A percentile compares a stretch with the other conserved stretches of the same genome.
These are phyloP conservation scores for Colletotrichum sp. DNA, from an alignment of 2,329 filamentous ascomycete species.

Conservation along the genomic window DNA sequence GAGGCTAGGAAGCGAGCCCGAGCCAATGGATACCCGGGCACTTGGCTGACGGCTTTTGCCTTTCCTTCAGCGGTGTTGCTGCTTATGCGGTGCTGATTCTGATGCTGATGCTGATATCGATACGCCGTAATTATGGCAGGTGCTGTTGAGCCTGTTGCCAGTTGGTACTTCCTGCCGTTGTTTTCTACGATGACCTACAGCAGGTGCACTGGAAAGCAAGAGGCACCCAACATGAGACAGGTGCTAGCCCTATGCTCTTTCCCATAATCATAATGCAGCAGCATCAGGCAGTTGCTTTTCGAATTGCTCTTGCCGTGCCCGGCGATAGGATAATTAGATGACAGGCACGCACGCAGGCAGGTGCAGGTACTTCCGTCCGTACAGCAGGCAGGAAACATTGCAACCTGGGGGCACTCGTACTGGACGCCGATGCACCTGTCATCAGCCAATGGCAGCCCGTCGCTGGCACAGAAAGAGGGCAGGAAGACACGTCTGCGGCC, in stretches of 20 bases:
- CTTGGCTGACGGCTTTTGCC: neutral
- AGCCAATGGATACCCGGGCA: neutral
- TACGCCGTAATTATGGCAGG: neutral
- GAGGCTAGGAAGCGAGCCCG: neutral
- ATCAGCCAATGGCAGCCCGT: neutral
- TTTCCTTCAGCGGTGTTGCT: neutral
- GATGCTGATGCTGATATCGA: neutral
- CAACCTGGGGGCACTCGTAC: neutral
- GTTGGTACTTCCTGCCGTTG: neutral
- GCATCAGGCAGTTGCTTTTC: neutral
- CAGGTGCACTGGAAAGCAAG: neutral
- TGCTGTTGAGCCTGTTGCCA: neutral
- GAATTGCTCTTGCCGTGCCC: neutral
- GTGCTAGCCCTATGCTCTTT: neutral
- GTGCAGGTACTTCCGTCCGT: neutral
- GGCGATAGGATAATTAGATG: neutral
- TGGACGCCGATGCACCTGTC: neutral
- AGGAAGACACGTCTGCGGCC: conserved; percentile 6
- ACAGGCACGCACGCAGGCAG: neutral
- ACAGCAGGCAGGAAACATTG: neutral
- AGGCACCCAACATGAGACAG: neutral
- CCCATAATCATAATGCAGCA: neutral
- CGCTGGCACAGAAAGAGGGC: neutral
- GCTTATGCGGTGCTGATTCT: neutral
- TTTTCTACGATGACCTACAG: neutral